Percentiles rank a stretch among this genome's conserved stretches.
Conservation (phyloP, 371 early-diverging fungal species). For the Mortierella sp. region DNA sequence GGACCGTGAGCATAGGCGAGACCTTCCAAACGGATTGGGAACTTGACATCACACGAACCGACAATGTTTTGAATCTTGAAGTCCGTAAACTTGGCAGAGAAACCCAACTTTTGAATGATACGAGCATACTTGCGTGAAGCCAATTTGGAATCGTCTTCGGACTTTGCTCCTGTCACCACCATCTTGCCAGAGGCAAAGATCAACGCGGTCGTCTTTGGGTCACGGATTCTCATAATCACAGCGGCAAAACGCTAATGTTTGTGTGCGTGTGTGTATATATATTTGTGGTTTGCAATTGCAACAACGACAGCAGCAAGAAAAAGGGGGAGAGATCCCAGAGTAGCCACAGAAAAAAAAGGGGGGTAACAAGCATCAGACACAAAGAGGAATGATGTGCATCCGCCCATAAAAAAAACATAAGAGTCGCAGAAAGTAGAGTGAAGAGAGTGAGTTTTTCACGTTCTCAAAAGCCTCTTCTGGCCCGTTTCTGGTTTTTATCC, state of each 20-base stretch:
- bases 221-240: constrained; percentile 99
- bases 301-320: background rate
- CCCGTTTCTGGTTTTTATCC: no score
- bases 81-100: constrained; percentile 98
- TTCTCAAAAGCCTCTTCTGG: background rate
- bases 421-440: no score
- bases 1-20: constrained; percentile 98
- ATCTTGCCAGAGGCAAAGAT: constrained; percentile 99
- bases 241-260: constrained; percentile 99
- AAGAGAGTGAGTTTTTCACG: background rate
- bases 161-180: constrained; percentile 99
- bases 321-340: background rate
- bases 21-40: constrained; percentile 99
- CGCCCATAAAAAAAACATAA: no score
- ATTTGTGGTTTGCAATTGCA: no score
- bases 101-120: constrained; percentile 99
- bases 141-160: constrained; percentile 96
- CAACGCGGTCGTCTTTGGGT: constrained; percentile 99
- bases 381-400: background rate
- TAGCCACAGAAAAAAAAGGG: background rate
- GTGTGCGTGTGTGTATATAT: no score
- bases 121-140: constrained; percentile 99
- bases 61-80: constrained; percentile 99
- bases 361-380: background rate
- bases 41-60: constrained; percentile 99